phyloP scores from a whole-genome alignment of 2,329 filamentous ascomycete species.

The Apiospora kogelbergensis region DNA sequence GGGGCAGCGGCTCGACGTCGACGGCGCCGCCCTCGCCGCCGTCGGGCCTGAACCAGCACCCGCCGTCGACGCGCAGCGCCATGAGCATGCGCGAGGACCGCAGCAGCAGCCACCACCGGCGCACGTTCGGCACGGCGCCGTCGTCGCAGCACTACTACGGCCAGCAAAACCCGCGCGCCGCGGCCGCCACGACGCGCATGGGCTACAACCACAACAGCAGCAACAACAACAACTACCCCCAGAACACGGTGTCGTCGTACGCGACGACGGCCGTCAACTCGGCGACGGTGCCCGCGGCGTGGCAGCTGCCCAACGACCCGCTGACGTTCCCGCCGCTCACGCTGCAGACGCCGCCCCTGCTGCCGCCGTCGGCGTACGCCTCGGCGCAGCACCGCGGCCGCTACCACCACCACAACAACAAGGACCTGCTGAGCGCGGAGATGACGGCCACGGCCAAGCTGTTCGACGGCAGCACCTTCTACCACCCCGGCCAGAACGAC shows the following conservation, averaged over 20 bases:
- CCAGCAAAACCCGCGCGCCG: not conserved
- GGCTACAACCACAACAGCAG: not conserved
- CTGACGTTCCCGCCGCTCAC: constrained; percentile 1
- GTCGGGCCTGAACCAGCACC: constrained; percentile 4
- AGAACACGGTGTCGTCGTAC: not conserved
- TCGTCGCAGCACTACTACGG: not conserved
- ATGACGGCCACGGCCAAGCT: not conserved
- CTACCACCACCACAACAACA: not conserved
- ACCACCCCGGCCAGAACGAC: not conserved
- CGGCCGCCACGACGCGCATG: not conserved
- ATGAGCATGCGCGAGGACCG: not conserved
- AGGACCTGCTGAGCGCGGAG: not conserved
- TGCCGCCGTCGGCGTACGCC: not conserved
- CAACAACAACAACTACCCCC: no score
- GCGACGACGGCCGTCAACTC: not conserved
- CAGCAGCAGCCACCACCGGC: not conserved
- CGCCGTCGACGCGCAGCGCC: not conserved
- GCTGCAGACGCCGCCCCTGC: not conserved
- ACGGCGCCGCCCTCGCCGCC: not conserved
- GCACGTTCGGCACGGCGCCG: not conserved
- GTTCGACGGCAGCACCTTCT: not conserved
- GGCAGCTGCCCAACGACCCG: not conserved
- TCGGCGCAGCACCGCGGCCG: not conserved
- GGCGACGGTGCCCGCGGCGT: not conserved
- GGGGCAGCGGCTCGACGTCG: not conserved